phyloP scores from a whole-genome alignment of 495 filamentous ascomycete genomes.

The Aspergillus campestris region DNA sequence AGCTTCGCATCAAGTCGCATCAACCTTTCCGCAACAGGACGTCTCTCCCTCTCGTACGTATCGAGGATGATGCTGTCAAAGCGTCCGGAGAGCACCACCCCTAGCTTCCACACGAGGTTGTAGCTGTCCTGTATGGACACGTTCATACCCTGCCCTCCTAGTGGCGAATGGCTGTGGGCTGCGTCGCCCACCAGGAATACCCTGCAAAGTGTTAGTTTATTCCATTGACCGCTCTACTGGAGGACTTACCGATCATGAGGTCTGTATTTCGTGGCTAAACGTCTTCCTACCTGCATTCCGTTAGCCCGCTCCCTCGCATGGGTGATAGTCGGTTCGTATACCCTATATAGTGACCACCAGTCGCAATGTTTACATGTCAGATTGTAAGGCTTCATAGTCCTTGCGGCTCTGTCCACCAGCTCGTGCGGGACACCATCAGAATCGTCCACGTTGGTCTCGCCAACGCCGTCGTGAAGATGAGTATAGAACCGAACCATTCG shows the following conservation, averaged over 20 bases:
- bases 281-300: conserved; percentile 3
- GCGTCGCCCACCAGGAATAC: conserved; percentile 46
- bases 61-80: conserved; percentile 23
- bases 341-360: conserved; percentile 18
- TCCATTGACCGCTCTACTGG: no score
- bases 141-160: conserved; percentile 47
- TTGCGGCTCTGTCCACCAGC: conserved; percentile 8
- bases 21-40: conserved; percentile 16
- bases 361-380: conserved; percentile 17
- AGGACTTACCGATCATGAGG: conserved; percentile 6
- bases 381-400: conserved; percentile 15
- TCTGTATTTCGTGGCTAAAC: conserved; percentile 1
- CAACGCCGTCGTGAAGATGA: conserved; percentile 4
- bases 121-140: conserved; percentile 44
- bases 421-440: not conserved
- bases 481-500: conserved; percentile 12
- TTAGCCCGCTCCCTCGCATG: not conserved
- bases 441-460: not conserved
- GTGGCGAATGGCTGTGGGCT: conserved; percentile 41
- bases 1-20: conserved; percentile 10
- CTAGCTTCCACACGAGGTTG: conserved; percentile 46
- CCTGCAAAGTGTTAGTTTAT: no score
- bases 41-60: conserved; percentile 25
- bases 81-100: conserved; percentile 21
- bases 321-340: conserved; percentile 2